A percentile compares a stretch with the other conserved stretches of the same genome.
These are phyloP conservation scores for Penicillium expansum DNA, from an alignment of 2,329 filamentous ascomycete genomes.

Conservation along the genomic window DNA sequence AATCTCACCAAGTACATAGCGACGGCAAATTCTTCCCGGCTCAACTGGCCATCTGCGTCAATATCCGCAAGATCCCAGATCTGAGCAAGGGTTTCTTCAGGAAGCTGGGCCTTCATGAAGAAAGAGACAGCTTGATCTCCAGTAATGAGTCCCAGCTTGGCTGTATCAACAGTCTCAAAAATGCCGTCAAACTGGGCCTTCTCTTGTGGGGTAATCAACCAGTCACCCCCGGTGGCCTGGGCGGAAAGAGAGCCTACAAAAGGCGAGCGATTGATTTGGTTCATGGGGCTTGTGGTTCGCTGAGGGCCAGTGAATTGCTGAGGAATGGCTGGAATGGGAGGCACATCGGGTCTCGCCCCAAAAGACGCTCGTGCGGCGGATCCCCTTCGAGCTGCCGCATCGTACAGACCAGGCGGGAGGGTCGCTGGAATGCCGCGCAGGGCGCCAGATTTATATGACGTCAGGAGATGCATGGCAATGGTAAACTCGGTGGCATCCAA, in stretches of 20 bases:
- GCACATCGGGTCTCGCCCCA: conserved; percentile 52
- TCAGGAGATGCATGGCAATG: conserved; percentile 96
- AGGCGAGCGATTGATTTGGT: conserved; percentile 40
- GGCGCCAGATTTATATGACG: conserved; percentile 80
- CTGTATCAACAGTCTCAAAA: conserved; percentile 79
- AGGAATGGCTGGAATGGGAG: conserved; percentile 67
- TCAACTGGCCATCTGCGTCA: conserved; percentile 81
- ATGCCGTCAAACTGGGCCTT: conserved; percentile 85
- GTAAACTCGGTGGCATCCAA: conserved; percentile 89
- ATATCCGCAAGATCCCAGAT: conserved; percentile 98
- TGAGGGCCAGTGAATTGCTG: conserved; percentile 69
- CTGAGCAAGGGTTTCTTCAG: conserved; percentile 84
- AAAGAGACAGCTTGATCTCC: conserved; percentile 94
- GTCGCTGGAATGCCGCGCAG: conserved; percentile 76
- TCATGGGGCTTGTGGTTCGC: conserved; percentile 61
- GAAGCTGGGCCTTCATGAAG: conserved; percentile 85
- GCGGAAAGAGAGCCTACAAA: conserved; percentile 52
- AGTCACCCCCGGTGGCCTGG: conserved; percentile 64
- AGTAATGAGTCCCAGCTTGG: conserved; percentile 76
- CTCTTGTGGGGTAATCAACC: conserved; percentile 78
- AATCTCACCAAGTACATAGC: conserved; percentile 96
- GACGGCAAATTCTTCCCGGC: conserved; percentile 88
- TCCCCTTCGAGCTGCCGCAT: conserved; percentile 75
- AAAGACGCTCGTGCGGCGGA: conserved; percentile 51
- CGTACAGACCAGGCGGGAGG: conserved; percentile 81